Evolutionary conservation across 768 basidiomycete genomes (phyloP).

Genomic region (Gloeopeniophorella convolvens): DNA sequence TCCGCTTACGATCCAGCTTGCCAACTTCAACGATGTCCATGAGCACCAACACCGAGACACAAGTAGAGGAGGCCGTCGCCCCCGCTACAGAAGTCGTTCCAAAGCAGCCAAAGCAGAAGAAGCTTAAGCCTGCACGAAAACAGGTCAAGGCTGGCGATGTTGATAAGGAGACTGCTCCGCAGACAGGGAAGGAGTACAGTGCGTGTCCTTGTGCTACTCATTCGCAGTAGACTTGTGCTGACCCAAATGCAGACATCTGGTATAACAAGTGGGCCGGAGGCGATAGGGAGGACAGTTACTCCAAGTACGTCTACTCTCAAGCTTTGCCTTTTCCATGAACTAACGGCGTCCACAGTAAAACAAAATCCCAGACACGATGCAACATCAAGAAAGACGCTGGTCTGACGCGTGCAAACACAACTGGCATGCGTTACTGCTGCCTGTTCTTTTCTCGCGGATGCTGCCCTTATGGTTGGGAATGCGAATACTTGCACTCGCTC

Average conservation of each 20-base stretch:
- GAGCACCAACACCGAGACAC: slow-evolving; percentile 16
- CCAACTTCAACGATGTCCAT: background rate
- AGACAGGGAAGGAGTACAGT: slow-evolving; percentile 98
- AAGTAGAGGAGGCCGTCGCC: slow-evolving; percentile 1
- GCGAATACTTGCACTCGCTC: slow-evolving; percentile 89
- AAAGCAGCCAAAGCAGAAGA: slow-evolving; percentile 42
- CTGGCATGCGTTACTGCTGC: slow-evolving; percentile 88
- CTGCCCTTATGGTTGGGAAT: slow-evolving; percentile 98
- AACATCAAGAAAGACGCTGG: slow-evolving; percentile 84
- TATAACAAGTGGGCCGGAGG: slow-evolving; percentile 99
- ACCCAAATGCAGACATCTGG: slow-evolving; percentile 70
- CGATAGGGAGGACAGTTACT: slow-evolving; percentile 93
- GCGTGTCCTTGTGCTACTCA: slow-evolving; percentile 29
- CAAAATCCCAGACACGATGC: slow-evolving; percentile 90
- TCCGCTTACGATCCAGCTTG: background rate
- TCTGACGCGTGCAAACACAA: slow-evolving; percentile 91
- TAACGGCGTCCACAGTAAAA: slow-evolving; percentile 52
- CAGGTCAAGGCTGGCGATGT: slow-evolving; percentile 90
- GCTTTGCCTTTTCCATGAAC: slow-evolving; percentile 1
- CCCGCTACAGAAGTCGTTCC: slow-evolving; percentile 15
- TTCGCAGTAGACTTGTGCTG: background rate
- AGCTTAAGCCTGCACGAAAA: slow-evolving; percentile 86
- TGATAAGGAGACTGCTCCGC: slow-evolving; percentile 79
- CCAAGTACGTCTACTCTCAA: slow-evolving; percentile 55
- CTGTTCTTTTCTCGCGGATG: slow-evolving; percentile 95